Evolutionary conservation across 305 asterid genomes (phyloP).

Genomic region (Ilex paraguariensis): DNA sequence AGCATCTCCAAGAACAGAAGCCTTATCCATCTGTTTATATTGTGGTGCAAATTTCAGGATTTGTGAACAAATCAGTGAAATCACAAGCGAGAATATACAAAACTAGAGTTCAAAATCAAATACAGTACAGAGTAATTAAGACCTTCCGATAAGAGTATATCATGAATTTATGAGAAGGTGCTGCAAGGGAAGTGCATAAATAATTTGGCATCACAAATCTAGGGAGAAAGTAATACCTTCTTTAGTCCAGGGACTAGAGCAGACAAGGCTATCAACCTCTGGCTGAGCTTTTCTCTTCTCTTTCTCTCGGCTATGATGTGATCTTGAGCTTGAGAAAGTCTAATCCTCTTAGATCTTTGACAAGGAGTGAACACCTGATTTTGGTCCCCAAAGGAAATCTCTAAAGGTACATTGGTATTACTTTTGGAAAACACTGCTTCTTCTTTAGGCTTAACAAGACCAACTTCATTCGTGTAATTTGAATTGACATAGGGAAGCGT

Average conservation of each 20-base stretch:
- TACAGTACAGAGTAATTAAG: too few species aligned
- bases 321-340: slow-evolving; percentile 50
- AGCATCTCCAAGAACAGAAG: slow-evolving; percentile 43
- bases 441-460: slow-evolving; percentile 37
- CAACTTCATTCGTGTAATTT: slow-evolving; percentile 16
- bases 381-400: slow-evolving; percentile 8
- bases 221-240: slow-evolving; percentile 41
- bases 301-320: slow-evolving; percentile 83
- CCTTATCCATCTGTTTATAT: slow-evolving; percentile 32
- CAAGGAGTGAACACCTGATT: slow-evolving; percentile 29
- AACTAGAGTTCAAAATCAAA: too few species aligned
- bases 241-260: slow-evolving; percentile 81
- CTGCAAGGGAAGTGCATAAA: too few species aligned
- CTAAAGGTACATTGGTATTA: slow-evolving; percentile 13
- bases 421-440: slow-evolving; percentile 31
- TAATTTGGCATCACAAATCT: too few species aligned
- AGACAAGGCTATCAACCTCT: slow-evolving; percentile 74
- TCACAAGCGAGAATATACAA: too few species aligned
- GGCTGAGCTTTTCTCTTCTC: slow-evolving; percentile 83
- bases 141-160: too few species aligned
- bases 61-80: too few species aligned
- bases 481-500: slow-evolving; percentile 12
- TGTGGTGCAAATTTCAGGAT: neutral
- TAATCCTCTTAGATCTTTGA: slow-evolving; percentile 39
- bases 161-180: too few species aligned